phyloP scores from a whole-genome alignment of 306 rosid species.

The Fagus sylvatica region DNA sequence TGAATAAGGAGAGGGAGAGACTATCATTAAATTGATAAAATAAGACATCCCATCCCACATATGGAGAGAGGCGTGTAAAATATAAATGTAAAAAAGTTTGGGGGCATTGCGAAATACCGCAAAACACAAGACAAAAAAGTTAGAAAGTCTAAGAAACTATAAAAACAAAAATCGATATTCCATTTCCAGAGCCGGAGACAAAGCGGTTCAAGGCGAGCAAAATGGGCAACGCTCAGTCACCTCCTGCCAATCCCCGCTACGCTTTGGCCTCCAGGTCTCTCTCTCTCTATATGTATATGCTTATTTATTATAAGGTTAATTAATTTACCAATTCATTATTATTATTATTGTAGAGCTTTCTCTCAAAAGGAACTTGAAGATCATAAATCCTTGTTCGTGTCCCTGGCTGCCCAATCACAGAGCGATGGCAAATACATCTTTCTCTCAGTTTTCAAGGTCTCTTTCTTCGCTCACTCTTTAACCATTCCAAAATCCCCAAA shows the following conservation, averaged over 20 bases:
- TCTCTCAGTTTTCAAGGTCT: constrained; percentile 68
- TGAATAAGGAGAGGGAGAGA: too few species aligned
- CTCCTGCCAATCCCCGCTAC: constrained; percentile 47
- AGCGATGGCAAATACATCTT: constrained; percentile 47
- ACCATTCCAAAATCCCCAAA: too few species aligned
- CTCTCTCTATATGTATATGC: neutral
- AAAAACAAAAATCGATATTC: too few species aligned
- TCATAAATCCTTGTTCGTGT: constrained; percentile 52
- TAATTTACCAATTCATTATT: neutral
- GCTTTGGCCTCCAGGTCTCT: constrained; percentile 68
- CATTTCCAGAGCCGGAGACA: too few species aligned
- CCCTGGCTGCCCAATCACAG: constrained; percentile 66
- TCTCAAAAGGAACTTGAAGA: constrained; percentile 58
- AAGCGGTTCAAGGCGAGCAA: constrained; percentile 5
- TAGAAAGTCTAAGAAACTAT: too few species aligned
- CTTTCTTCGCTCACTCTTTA: neutral
- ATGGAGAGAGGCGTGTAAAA: too few species aligned
- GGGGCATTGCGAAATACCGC: too few species aligned
- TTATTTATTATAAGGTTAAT: neutral
- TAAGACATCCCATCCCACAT: too few species aligned
- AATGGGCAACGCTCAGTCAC: constrained; percentile 60
- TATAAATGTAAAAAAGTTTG: too few species aligned
- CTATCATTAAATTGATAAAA: too few species aligned
- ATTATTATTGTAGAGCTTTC: constrained; percentile 62
- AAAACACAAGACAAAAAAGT: too few species aligned